These are phyloP conservation scores for Gautieria morchelliformis DNA, from an alignment of 768 basidiomycete genomes.

Conservation along the genomic window DNA sequence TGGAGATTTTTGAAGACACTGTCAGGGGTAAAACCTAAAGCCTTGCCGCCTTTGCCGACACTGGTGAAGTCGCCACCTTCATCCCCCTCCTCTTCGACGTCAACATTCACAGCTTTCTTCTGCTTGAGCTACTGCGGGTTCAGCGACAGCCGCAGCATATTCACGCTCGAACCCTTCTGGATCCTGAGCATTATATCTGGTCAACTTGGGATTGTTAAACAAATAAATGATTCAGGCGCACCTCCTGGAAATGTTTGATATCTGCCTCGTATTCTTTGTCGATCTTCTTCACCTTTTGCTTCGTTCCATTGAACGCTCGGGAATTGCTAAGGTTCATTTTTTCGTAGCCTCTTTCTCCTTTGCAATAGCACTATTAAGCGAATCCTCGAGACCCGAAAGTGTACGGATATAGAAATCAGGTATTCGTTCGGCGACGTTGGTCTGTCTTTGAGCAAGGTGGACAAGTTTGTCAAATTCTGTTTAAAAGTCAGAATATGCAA, in stretches of 20 bases:
- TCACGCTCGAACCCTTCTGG: constrained; percentile 80
- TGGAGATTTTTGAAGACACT: constrained; percentile 89
- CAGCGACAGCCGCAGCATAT: constrained; percentile 44
- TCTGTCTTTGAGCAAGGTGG: constrained; percentile 82
- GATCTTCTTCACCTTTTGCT: constrained; percentile 92
- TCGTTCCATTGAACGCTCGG: constrained; percentile 93
- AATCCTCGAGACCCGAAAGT: constrained; percentile 62
- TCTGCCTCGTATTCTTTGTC: constrained; percentile 81
- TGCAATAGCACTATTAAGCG: constrained; percentile 59
- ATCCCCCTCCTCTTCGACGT: constrained; percentile 23
- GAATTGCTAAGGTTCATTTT: constrained; percentile 91
- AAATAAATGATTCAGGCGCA: constrained; percentile 27
- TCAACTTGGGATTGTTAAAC: background rate
- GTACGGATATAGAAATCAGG: constrained; percentile 80
- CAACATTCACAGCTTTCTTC: constrained; percentile 28
- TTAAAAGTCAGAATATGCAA: constrained; percentile 6
- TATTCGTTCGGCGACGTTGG: constrained; percentile 76
- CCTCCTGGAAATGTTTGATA: constrained; percentile 69
- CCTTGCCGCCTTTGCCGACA: constrained; percentile 84
- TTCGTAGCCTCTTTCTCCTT: constrained; percentile 92
- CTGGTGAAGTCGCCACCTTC: constrained; percentile 77
- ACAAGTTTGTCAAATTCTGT: constrained; percentile 93
- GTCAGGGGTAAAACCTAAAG: constrained; percentile 72
- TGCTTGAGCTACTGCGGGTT: constrained; percentile 26
- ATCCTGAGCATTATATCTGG: constrained; percentile 41